Conservation (phyloP, 1,139 yeast genomes). For the Kodamaea suecica region DNA sequence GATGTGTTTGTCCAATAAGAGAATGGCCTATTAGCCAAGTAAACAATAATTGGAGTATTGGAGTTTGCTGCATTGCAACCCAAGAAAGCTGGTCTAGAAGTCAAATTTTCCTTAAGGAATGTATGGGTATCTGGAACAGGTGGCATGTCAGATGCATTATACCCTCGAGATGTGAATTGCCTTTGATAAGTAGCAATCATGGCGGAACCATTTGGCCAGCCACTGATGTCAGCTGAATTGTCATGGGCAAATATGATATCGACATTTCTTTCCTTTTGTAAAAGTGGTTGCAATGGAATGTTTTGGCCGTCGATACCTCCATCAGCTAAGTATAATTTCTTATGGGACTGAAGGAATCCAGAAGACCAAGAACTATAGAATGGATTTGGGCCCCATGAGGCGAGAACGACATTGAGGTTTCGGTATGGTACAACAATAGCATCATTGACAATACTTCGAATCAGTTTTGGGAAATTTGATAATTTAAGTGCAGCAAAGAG, state of each 20-base stretch:
- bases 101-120: conserved; percentile 15
- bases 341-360: conserved; percentile 4
- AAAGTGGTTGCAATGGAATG: conserved; percentile 18
- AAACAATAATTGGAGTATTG: conserved; percentile 24
- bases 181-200: conserved; percentile 18
- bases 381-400: conserved; percentile 20
- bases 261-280: conserved; percentile 16
- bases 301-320: conserved; percentile 22
- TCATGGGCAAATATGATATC: conserved; percentile 21
- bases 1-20: conserved; percentile 17
- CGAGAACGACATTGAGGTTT: conserved; percentile 8
- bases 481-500: conserved; percentile 53
- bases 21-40: conserved; percentile 22
- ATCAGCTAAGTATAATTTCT: conserved; percentile 16
- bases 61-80: conserved; percentile 21
- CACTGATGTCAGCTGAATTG: conserved; percentile 13
- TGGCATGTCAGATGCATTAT: conserved; percentile 25
- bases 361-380: conserved; percentile 16
- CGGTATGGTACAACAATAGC: conserved; percentile 9
- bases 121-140: conserved; percentile 19
- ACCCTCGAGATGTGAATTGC: conserved; percentile 18
- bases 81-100: conserved; percentile 22
- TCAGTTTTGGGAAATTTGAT: conserved; percentile 21
- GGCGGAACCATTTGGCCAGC: conserved; percentile 20
- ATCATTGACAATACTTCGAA: conserved; percentile 40